phyloP scores from a whole-genome alignment of 2,329 filamentous ascomycete species.

The Catunica adiposa region DNA sequence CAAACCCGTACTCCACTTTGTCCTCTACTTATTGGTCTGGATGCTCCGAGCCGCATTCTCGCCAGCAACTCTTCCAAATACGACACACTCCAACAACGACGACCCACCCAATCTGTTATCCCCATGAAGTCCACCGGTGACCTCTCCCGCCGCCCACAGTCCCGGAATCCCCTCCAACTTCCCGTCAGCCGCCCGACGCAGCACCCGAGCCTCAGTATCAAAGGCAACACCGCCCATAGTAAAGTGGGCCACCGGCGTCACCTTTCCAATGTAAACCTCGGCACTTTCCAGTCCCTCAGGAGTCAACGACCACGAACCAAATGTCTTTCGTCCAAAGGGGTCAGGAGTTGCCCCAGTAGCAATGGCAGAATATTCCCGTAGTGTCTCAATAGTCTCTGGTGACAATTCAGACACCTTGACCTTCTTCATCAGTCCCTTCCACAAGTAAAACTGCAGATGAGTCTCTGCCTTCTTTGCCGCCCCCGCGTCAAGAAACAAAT shows the following conservation, averaged over 20 bases:
- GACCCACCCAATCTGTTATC: constrained; percentile 46
- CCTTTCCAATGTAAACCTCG: constrained; percentile 40
- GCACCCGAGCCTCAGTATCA: constrained; percentile 34
- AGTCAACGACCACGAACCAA: constrained; percentile 38
- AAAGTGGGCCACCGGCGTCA: constrained; percentile 49
- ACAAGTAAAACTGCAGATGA: constrained; percentile 46
- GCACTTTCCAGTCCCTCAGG: constrained; percentile 24
- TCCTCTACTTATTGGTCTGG: neutral
- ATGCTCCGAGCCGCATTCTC: constrained; percentile 24
- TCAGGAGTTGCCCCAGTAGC: constrained; percentile 27
- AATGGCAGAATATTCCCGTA: constrained; percentile 33
- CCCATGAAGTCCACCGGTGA: constrained; percentile 47
- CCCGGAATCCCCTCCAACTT: constrained; percentile 32
- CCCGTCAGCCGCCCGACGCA: constrained; percentile 24
- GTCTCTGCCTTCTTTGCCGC: constrained; percentile 33
- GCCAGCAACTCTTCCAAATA: constrained; percentile 45
- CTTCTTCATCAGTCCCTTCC: constrained; percentile 43
- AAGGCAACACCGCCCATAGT: constrained; percentile 50
- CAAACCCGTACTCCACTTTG: neutral
- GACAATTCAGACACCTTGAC: constrained; percentile 35
- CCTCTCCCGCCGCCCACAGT: constrained; percentile 46
- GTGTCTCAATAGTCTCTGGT: constrained; percentile 23
- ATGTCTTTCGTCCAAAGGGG: constrained; percentile 30
- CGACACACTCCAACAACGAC: constrained; percentile 45
- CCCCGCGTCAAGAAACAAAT: constrained; percentile 42